A percentile compares a stretch with the other conserved stretches of the same genome.
Conservation (phyloP, 495 filamentous ascomycete species). For the Aspergillus panamensis region DNA sequence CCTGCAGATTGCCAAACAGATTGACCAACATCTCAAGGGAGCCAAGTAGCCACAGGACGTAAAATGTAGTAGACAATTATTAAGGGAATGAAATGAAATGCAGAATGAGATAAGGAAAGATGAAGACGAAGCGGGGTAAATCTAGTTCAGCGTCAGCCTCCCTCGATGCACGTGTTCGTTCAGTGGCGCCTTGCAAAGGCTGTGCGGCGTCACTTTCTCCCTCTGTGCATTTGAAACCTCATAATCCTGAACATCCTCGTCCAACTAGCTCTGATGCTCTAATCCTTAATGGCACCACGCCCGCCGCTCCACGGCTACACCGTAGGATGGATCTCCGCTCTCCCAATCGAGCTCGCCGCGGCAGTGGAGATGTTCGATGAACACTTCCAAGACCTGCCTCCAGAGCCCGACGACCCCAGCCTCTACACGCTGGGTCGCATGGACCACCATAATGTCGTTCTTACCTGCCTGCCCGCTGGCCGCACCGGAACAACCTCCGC, state of each 20-base stretch:
- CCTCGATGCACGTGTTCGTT: neutral
- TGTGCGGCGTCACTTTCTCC: neutral
- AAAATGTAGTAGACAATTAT: neutral
- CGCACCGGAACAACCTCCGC: slow-evolving; percentile 28
- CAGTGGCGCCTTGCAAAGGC: neutral
- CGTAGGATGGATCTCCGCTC: slow-evolving; percentile 35
- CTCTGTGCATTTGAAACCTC: neutral
- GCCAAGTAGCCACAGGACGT: neutral
- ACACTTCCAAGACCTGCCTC: slow-evolving; percentile 19
- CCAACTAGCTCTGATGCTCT: neutral
- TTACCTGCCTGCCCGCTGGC: slow-evolving; percentile 28
- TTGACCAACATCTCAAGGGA: slow-evolving; percentile 21
- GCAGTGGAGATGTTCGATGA: slow-evolving; percentile 31
- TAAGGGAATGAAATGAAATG: neutral
- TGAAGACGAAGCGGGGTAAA: neutral
- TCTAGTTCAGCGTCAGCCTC: neutral
- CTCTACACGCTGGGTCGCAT: slow-evolving; percentile 32
- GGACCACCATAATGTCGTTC: slow-evolving; percentile 31
- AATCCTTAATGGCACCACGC: neutral
- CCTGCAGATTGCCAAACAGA: slow-evolving; percentile 24
- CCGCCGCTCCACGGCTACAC: slow-evolving; percentile 20
- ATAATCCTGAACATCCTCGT: neutral
- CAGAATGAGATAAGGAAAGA: neutral
- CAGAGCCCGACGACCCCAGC: slow-evolving; percentile 24
- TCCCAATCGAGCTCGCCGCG: slow-evolving; percentile 28